Evolutionary conservation across 139 green algal genomes (phyloP), one percentile per base, ranked within the genome.

Genomic region (Micractinium conductrix): DNA sequence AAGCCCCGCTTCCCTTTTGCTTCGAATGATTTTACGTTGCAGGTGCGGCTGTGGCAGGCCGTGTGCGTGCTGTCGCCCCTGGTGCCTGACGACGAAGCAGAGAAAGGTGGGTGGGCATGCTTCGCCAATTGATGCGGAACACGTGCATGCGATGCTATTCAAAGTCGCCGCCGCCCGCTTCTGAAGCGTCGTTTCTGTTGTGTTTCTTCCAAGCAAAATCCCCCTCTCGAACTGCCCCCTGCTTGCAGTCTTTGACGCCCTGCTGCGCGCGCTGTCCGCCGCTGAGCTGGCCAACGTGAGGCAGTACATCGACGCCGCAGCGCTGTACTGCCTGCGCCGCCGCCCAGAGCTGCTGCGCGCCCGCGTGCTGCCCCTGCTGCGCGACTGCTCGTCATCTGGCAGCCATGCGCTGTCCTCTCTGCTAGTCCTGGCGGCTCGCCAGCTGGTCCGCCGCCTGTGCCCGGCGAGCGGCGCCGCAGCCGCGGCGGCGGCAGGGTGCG

Each of bases 301-400:
- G 91, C 94, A 96, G 87, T 97, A 95, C 65, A 84, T 93, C 33
- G 94, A 97, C 86, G 84, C 87, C 48, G 84, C 93, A 2, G 74
- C 88, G 1, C 85, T 95, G 7, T 65, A 80, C 7, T 80, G 96
- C 35, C 71, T 88, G 44, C 43, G 84, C 28, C 40, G 76, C 33
- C 63, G 88, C 60, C 84, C 87, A 4, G 24, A 44, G 0, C 76
- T 95, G 40, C 63, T 94, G 22, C 75, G 80, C 38, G 16, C 37
- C 2, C 60, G 80, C 9, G 74, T 96, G 53, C 85, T 96, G 53
- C 93, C 93, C 0, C n/a, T 79, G 16, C 65, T 96, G 21, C 28
- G 9, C 4, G 67, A 44, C 60, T 93, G 93, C 72, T 28, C 78
- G 30, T 58, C 38, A 33, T 89, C 84, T 53, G 82, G 88, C 65